Evolutionary conservation across 1,139 yeast species (phyloP), one percentile per base, ranked within the genome.

Genomic region (Saccharomyces hybrid): DNA sequence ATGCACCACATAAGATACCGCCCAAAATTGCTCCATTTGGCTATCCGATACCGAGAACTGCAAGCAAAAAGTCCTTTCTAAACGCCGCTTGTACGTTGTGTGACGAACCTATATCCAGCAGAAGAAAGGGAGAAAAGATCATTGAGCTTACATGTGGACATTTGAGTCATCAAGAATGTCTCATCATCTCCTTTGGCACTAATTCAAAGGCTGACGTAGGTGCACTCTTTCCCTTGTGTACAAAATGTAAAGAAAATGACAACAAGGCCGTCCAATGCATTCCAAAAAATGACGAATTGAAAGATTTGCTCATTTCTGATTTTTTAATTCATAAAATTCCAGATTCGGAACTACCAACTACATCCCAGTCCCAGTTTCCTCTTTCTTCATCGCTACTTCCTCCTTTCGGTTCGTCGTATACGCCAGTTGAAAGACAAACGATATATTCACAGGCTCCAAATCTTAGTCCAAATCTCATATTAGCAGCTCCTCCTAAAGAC

Each of bases 121-220:
- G 68, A 50, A 61, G 66, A 16, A 56, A 56, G 23, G 69, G 67
- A 7, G 73, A 69, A 52, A 63, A 66, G 51, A 59, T 69, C 2
- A 61, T 69, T n/a, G 64, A 64, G 49, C 57, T 69, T 23, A 61
- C 59, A 50, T 69, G 73, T 57, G 62, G 63, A 5, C 73, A 69
- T 57, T 50, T 66, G 6, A 59, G 63, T 32, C 73, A 69, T 50
- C 67, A 67, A 49, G 69, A 67, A 31, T 69, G 73, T 53, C 54
- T 69, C 4, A 46, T 61, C 34, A 58, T 67, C 1, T 62, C 66
- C 4, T 56, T 65, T 41, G 67, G 57, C 4, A 56, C 52, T 23
- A 46, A 56, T 16, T 47, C 55, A n/a, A 44, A 51, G 4, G 49
- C 51, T 6, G 62, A 63, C 44, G 48, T 66, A 26, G 56, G 61